Conservation (phyloP, 805 yeast species). For the Kodamaea laetipori region DNA sequence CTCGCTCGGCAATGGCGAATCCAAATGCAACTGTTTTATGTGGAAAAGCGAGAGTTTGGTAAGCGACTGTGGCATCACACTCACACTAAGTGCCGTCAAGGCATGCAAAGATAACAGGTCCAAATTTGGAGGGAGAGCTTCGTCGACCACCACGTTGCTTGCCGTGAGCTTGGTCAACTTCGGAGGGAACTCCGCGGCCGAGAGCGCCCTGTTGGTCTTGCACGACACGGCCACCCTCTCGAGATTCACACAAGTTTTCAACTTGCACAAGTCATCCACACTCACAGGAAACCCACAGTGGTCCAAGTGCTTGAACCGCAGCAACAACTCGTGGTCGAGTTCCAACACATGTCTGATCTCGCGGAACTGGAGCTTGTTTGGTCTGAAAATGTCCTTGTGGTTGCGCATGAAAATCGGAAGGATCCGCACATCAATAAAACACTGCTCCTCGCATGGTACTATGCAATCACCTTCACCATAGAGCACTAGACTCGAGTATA, state of each 20-base stretch:
- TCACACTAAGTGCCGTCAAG: neutral
- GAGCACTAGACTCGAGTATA: conserved; percentile 3
- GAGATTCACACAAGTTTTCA: neutral
- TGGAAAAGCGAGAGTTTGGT: conserved; percentile 4
- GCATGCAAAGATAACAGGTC: neutral
- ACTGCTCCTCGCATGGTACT: neutral
- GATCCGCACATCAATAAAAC: conserved; percentile 6
- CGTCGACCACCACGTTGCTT: conserved; percentile 1
- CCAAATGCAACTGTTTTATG: conserved; percentile 1
- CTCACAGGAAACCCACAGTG: conserved; percentile 9
- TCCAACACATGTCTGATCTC: conserved; percentile 6
- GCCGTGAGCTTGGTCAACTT: conserved; percentile 3
- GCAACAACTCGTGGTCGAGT: conserved; percentile 3
- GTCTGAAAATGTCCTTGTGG: neutral
- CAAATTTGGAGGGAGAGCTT: neutral
- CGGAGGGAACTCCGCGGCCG: conserved; percentile 7
- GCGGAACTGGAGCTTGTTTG: conserved; percentile 9
- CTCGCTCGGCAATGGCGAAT: conserved; percentile 2
- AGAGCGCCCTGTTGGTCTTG: neutral
- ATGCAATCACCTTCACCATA: conserved; percentile 6
- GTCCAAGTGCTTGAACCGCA: conserved; percentile 1
- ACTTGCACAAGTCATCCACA: neutral
- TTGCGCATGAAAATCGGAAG: conserved; percentile 8
- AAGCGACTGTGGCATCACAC: conserved; percentile 4
- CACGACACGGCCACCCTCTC: conserved; percentile 1